phyloP scores from a whole-genome alignment of 495 filamentous ascomycete genomes.

The Neurospora sp. region DNA sequence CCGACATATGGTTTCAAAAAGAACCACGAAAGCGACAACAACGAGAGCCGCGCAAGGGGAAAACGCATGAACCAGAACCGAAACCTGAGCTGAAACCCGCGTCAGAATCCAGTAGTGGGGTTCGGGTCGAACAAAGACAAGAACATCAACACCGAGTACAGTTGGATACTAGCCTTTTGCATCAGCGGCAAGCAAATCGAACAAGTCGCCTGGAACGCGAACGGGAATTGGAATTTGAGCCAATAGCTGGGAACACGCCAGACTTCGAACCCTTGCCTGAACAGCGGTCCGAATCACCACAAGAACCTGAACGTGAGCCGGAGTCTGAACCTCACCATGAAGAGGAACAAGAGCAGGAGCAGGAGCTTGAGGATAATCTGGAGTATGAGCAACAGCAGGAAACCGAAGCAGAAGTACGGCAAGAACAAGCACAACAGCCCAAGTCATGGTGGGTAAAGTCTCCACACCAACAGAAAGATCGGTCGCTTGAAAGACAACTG shows the following conservation, averaged over 20 bases:
- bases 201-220: neutral
- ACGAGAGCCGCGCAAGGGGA: neutral
- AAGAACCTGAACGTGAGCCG: neutral
- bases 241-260: neutral
- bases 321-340: neutral
- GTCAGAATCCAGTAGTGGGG: neutral
- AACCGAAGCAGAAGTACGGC: neutral
- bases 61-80: neutral
- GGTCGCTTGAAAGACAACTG: neutral
- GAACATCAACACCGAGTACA: neutral
- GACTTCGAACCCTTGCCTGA: neutral
- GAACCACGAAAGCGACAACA: neutral
- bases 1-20: neutral
- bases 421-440: neutral
- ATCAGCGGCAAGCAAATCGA: neutral
- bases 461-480: neutral
- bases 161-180: neutral
- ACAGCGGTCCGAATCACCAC: neutral
- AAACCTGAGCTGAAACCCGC: neutral
- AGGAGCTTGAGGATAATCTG: neutral
- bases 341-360: neutral
- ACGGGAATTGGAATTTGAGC: neutral
- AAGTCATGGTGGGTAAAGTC: neutral
- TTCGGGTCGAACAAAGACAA: neutral
- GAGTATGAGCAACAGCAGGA: neutral